Evolutionary conservation across 257 asterid species (phyloP), one percentile per base, ranked within the genome.

Genomic region (Solanum appendiculatum): DNA sequence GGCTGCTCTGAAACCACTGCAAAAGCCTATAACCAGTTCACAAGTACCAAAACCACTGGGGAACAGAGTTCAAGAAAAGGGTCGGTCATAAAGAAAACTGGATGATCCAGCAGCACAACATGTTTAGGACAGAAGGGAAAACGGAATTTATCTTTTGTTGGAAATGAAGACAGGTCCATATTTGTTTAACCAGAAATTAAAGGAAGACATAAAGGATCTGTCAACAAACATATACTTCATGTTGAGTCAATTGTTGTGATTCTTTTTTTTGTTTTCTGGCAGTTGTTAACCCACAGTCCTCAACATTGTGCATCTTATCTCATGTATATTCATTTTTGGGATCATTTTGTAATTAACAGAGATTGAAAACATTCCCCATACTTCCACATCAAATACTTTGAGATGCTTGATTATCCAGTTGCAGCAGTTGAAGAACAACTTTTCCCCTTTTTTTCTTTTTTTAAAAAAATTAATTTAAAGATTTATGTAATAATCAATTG

Each of bases 1-100:
- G 97, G 96, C 97, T 69, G 95, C 97, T 60, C 74, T 97, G 77
- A 97, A 93, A 86, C 99, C 97, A 7, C 92, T 97, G 86, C 98
- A 94, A 90, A 96, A 94, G 93, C 93, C 98, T 34, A 88, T 89
- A 27, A 86, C 93, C 9, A 89, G 92, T 87, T 91, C 99, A 54
- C 95, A 90, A 82, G 90, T 77, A 77, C 85, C 92, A 23, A 83
- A 83, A 82, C 85, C 83, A 77, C 87, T 85, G 42, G 91, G 31
- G 68, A 91, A 88, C 92, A 91, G 95, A 75, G 88, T 92, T 85
- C 89, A 89, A 36, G 94, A 89, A 83, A 93, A 86, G 85, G 94
- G 54, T 64, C 92, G 88, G 88, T 85, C 92, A 51, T 91, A 92
- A 86, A 40, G 70, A 74, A 33, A 42, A 73, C 68, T 60, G 8